Evolutionary conservation across 805 yeast genomes (phyloP), one percentile per base, ranked within the genome.

Genomic region (Kluyveromyces aestuarii): DNA sequence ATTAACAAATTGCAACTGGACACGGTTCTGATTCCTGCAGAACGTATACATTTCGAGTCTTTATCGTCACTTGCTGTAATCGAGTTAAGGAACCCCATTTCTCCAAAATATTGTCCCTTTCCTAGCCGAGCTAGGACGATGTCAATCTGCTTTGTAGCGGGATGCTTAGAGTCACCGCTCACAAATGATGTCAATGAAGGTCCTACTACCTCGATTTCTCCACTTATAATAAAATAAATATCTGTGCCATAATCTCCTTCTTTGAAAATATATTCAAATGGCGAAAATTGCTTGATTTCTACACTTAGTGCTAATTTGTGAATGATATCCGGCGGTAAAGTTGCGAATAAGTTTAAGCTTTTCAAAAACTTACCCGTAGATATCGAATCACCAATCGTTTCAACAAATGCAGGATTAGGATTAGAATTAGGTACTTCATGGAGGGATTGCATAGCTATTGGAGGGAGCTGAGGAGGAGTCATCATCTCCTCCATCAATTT

Each of bases 21-120:
- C 11, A 81, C 75, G 0, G 88, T 72, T 50, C 89, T 70, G 35
- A 84, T 80, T 50, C 78, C 77, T 0, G 89, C 90, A 40, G 81
- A 75, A 54, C 90, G 65, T 8, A 66, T 56, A 47, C 48, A 51
- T 14, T 49, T 47, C 4, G 50, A 43, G 18, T 47, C 21, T 16
- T 25, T 37, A 37, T 48, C 50, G 9, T 53, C 46, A 14, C 59
- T 57, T 42, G 66, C 60, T 21, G 69, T 63, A 18, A 80, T 56
- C 11, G 72, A 72, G 3, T 78, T 68, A 40, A 84, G 63, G 55
- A 84, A 84, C 0, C 87, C 77, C 82, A 84, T 81, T 62, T 84
- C 91, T 19, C 93, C 93, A 66, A 84, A 83, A 63, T 81, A 83
- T 35, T 80, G 74, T 18, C 85, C 87, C 14, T 78, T 64, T 2